Conservation (phyloP, 2,329 filamentous ascomycete species). For the Harringtonia aguacate region DNA sequence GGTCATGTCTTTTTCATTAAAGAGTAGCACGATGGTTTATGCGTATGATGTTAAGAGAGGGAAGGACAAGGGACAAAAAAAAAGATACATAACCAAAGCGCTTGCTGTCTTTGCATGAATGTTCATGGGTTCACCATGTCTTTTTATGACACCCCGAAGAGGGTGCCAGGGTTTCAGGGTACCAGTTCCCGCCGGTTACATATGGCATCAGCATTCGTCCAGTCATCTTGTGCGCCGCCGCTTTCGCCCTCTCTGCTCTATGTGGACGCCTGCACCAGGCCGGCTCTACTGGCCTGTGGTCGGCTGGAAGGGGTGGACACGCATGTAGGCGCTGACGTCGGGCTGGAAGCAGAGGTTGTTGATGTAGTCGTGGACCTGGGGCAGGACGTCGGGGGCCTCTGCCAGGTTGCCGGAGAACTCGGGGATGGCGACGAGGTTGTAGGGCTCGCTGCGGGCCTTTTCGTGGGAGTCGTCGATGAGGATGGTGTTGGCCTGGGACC, state of each 20-base stretch:
- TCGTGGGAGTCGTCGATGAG: slow-evolving; percentile 76
- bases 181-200: no score
- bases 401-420: slow-evolving; percentile 52
- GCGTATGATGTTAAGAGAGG: background rate
- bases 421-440: slow-evolving; percentile 70
- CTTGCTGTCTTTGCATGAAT: background rate
- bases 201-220: no score
- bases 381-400: slow-evolving; percentile 27
- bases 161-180: no score
- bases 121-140: no score
- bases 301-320: slow-evolving; percentile 32
- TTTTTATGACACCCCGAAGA: background rate
- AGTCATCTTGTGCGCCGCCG: no score
- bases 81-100: background rate
- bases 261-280: background rate
- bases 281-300: no score
- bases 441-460: slow-evolving; percentile 75
- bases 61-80: background rate
- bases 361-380: slow-evolving; percentile 51
- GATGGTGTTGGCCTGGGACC: slow-evolving; percentile 79
- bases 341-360: slow-evolving; percentile 40
- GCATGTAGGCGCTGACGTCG: slow-evolving; percentile 55
- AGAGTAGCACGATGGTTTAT: background rate
- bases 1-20: background rate
- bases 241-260: no score